Conservation (phyloP, 768 basidiomycete species). For the Coprinopsis marcescibilis region DNA sequence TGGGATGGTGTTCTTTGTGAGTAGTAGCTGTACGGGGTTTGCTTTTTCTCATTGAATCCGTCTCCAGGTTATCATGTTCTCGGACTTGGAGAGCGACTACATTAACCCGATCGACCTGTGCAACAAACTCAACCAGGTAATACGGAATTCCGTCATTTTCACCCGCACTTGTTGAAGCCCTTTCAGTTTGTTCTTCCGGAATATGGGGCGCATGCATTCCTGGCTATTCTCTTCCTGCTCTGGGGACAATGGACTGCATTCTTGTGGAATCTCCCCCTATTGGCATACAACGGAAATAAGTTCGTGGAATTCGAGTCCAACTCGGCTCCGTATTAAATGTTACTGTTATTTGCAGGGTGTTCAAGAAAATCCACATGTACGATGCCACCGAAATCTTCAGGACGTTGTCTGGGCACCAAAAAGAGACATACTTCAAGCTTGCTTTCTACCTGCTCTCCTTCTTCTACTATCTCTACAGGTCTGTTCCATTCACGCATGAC, state of each 20-base stretch:
- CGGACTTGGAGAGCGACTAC: constrained; percentile 98
- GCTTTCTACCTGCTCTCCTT: constrained; percentile 90
- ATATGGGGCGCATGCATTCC: constrained; percentile 90
- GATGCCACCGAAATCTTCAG: constrained; percentile 99
- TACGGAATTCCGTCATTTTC: not conserved
- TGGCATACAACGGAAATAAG: constrained; percentile 94
- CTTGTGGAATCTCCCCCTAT: constrained; percentile 81
- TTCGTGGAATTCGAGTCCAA: constrained; percentile 32
- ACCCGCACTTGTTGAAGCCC: no score
- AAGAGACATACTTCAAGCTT: constrained; percentile 92
- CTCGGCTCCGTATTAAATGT: not conserved
- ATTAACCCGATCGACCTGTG: constrained; percentile 99
- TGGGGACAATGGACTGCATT: constrained; percentile 95
- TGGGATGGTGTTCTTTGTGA: constrained; percentile 98
- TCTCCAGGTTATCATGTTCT: constrained; percentile 98
- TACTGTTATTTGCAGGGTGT: constrained; percentile 51
- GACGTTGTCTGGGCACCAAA: constrained; percentile 89
- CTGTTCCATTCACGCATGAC: not conserved
- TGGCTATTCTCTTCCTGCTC: constrained; percentile 83
- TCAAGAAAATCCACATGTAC: constrained; percentile 94
- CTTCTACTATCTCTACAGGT: constrained; percentile 85
- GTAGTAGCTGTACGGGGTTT: constrained; percentile 25
- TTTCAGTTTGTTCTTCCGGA: constrained; percentile 97
- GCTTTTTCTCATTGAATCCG: not conserved
- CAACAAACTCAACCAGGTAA: constrained; percentile 96